Conservation (phyloP, 1,284 basidiomycete species). For the Macrocybe sp. region DNA sequence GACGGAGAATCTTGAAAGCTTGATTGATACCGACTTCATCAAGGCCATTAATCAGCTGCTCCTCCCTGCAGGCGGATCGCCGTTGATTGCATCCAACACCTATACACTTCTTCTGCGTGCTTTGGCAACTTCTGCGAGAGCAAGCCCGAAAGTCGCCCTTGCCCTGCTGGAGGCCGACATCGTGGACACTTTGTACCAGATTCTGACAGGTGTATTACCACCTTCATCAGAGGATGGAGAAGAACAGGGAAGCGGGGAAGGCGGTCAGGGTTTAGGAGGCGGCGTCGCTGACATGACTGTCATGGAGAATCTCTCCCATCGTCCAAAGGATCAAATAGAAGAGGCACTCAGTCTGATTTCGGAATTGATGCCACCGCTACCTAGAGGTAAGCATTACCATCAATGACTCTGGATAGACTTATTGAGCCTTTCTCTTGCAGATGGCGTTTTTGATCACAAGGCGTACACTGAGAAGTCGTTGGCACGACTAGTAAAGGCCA, state of each 20-base stretch:
- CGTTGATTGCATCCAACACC: slow-evolving; percentile 78
- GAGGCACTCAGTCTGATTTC: slow-evolving; percentile 85
- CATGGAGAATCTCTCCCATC: slow-evolving; percentile 94
- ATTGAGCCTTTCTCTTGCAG: slow-evolving; percentile 32
- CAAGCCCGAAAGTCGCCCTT: slow-evolving; percentile 83
- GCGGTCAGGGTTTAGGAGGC: slow-evolving; percentile 75
- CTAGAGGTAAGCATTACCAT: slow-evolving; percentile 59
- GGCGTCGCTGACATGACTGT: slow-evolving; percentile 94
- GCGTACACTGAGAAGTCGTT: slow-evolving; percentile 86
- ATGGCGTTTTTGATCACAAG: slow-evolving; percentile 92
- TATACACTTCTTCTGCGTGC: slow-evolving; percentile 87
- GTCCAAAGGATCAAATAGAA: slow-evolving; percentile 95
- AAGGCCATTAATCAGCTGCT: slow-evolving; percentile 81
- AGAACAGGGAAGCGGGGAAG: slow-evolving; percentile 59
- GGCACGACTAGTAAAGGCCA: slow-evolving; percentile 66
- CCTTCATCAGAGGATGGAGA: slow-evolving; percentile 49
- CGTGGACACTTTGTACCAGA: slow-evolving; percentile 88
- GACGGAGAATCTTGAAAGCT: slow-evolving; percentile 77
- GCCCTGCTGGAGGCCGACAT: slow-evolving; percentile 86
- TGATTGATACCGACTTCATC: slow-evolving; percentile 82
- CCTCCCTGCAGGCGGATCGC: slow-evolving; percentile 82
- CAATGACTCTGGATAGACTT: slow-evolving; percentile 4
- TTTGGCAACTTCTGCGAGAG: slow-evolving; percentile 79
- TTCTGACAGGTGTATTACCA: slow-evolving; percentile 87
- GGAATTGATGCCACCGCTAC: slow-evolving; percentile 87